Conservation (phyloP, 805 yeast species). For the Ogataea chonburiensis region DNA sequence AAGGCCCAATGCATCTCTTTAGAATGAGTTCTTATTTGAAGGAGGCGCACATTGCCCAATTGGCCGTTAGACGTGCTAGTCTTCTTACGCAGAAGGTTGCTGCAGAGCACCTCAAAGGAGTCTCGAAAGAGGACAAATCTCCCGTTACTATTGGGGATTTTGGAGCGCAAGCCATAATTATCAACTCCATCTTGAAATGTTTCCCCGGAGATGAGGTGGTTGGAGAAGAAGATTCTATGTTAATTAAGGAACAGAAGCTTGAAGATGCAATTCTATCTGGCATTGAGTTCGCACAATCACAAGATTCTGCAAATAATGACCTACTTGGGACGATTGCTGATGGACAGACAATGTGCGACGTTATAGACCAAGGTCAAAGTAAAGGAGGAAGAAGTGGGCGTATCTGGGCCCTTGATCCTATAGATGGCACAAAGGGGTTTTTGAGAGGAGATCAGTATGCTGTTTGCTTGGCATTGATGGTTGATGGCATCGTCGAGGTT, state of each 20-base stretch:
- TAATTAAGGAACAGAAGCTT: conserved; percentile 55
- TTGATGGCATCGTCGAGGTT: conserved; percentile 76
- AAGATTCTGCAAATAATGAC: conserved; percentile 35
- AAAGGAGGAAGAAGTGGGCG: conserved; percentile 78
- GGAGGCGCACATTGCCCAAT: conserved; percentile 78
- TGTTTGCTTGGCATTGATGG: conserved; percentile 87
- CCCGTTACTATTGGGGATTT: conserved; percentile 98
- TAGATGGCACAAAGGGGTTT: conserved; percentile 97
- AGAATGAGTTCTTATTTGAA: conserved; percentile 41
- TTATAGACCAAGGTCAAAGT: conserved; percentile 79
- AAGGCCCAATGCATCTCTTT: conserved; percentile 1
- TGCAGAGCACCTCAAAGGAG: conserved; percentile 51
- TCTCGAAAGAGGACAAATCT: conserved; percentile 82
- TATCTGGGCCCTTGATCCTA: conserved; percentile 97
- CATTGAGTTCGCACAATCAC: conserved; percentile 51
- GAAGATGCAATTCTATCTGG: conserved; percentile 57
- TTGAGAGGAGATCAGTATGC: conserved; percentile 96
- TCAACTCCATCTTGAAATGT: conserved; percentile 71
- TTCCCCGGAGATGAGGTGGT: conserved; percentile 87
- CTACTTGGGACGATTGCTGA: conserved; percentile 43
- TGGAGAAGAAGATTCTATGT: conserved; percentile 88
- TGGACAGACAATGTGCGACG: conserved; percentile 51
- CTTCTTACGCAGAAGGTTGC: conserved; percentile 64
- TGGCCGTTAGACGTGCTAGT: conserved; percentile 90
- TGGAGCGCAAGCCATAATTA: conserved; percentile 92